phyloP scores from a whole-genome alignment of 805 yeast species.

The Candida montana region DNA sequence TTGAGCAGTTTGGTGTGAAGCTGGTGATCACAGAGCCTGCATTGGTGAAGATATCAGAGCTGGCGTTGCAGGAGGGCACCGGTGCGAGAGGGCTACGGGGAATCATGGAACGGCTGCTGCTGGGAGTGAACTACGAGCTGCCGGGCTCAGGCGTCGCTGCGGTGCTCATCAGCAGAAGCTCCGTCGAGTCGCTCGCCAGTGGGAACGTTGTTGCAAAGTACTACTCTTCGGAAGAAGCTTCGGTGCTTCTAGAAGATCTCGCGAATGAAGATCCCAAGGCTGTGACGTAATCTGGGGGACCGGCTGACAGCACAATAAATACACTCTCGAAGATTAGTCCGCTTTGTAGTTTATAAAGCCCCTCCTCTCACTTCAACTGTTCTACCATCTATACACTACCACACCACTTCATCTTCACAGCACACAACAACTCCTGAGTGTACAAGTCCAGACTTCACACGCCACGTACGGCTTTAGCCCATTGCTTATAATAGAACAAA shows the following conservation, averaged over 20 bases:
- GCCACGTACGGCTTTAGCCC: no score
- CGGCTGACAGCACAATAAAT: no score
- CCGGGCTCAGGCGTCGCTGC: conserved; percentile 51
- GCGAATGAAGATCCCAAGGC: conserved; percentile 39
- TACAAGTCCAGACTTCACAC: no score
- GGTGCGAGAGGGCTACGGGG: conserved; percentile 59
- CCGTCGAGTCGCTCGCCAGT: conserved; percentile 35
- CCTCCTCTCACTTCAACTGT: no score
- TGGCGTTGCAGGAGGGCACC: conserved; percentile 48
- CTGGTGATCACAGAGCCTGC: conserved; percentile 46
- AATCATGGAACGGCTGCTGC: conserved; percentile 45
- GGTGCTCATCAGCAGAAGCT: conserved; percentile 42
- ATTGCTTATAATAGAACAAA: no score
- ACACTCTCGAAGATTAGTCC: no score
- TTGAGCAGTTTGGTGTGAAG: conserved; percentile 46
- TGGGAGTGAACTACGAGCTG: conserved; percentile 51
- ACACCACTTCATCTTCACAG: no score
- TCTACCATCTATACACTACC: no score
- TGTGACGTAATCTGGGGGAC: no score
- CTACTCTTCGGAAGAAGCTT: conserved; percentile 40
- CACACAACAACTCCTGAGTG: no score
- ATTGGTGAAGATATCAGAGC: conserved; percentile 39
- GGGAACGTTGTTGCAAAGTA: conserved; percentile 36
- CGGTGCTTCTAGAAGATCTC: conserved; percentile 36
- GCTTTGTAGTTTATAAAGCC: no score